phyloP scores from a whole-genome alignment of 73 alveolate species.

The Uronychia setigera region DNA sequence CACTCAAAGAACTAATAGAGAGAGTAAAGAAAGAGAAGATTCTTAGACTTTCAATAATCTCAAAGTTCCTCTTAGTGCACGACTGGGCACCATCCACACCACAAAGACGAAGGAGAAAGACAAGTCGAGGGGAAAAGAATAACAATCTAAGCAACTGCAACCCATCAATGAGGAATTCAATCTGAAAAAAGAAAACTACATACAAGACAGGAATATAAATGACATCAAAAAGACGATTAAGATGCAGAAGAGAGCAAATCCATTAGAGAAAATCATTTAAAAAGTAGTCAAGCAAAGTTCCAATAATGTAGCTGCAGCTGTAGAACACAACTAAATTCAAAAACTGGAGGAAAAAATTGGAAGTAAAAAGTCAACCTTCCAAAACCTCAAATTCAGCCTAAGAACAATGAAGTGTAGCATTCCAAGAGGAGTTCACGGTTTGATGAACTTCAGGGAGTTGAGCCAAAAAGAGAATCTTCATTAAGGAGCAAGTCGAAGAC shows the following conservation, averaged over 20 bases:
- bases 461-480: not conserved
- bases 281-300: not conserved
- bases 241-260: conserved; percentile 44
- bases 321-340: not conserved
- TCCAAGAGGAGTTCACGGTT: not conserved
- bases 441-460: not conserved
- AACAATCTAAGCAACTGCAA: too few species aligned
- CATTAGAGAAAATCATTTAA: conserved; percentile 27
- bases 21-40: not conserved
- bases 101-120: not conserved
- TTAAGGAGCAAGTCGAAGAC: not conserved
- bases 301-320: not conserved
- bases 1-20: not conserved
- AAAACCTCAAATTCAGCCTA: too few species aligned
- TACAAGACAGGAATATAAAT: conserved; percentile 21
- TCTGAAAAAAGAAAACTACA: not conserved
- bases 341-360: not conserved
- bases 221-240: conserved; percentile 31
- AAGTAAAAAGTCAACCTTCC: not conserved
- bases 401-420: not conserved
- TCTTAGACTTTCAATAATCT: not conserved
- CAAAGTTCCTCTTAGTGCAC: not conserved
- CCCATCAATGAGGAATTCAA: not conserved
- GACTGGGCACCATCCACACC: conserved; percentile 1
- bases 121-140: not conserved